Base-by-base conservation (phyloP, 768 basidiomycete genomes). In the Mycena rebaudengoi region DNA sequence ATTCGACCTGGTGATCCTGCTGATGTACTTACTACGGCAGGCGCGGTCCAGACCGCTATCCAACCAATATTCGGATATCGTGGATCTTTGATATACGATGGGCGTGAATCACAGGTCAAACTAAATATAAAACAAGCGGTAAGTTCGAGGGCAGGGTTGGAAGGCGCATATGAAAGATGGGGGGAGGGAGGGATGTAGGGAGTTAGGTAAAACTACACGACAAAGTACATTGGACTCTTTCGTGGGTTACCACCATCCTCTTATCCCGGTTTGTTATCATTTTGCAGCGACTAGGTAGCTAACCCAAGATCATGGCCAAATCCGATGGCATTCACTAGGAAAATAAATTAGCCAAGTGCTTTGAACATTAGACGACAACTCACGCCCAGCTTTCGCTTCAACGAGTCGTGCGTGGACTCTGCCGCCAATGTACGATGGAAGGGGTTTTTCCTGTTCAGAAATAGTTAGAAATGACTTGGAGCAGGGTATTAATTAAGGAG, bases 341-440 rank as follows among this genome's bases (percentile, higher is more conserved):
- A 50, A 50, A 40, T 46, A 33, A 20, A 44, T 52, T 23, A 30
- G 50, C 50, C 12, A 61, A 44, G 40, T 33, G 29, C 41, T 23
- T 44, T 40, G 18, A 41, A 52, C 30, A 25, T 33, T 52, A 18
- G 57, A 51, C 44, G 56, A 50, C 53, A 35, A 49, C 59, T 41
- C 41, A 49, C 54, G 46, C 32, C 28, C 29, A 43, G 60, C 49
- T 49, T 61, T 51, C 37, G 35, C 54, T 29, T 66, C 52, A 44
- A 51, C 52, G 7, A 50, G 60, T 39, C 54, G 65, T 37, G 59
- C 46, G 18, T 50, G 52, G 26, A 55, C 57, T 50, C 40, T 43
- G 8, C 37, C 39, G 23, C 46, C 50, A 33, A 66, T 39, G 32
- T 61, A 66, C 25, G 48, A 60, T 13, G 52, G 39, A 12, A 71